Percentiles rank a stretch among this genome's conserved stretches.
Conservation (phyloP, 176 grass and related monocot genomes). For the Ensete ventricosum region DNA sequence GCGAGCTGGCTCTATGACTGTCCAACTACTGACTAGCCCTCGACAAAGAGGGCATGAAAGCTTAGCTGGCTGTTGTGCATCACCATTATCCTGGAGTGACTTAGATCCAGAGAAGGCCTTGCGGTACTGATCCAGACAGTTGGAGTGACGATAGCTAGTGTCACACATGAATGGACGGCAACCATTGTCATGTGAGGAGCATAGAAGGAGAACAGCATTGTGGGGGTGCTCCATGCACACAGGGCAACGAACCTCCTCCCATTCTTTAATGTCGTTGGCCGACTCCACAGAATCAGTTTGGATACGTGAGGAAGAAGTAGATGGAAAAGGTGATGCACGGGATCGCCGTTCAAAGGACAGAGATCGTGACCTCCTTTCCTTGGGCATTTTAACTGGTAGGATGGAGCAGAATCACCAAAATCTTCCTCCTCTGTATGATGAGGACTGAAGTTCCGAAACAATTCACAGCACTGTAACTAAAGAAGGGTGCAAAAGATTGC, state of each 20-base stretch:
- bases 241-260: conserved; percentile 62
- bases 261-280: conserved; percentile 38
- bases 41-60: conserved; percentile 57
- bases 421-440: conserved; percentile 12
- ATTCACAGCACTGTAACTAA: conserved; percentile 13
- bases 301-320: conserved; percentile 17
- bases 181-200: conserved; percentile 63
- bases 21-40: conserved; percentile 48
- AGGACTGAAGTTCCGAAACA: background rate
- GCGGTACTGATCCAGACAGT: conserved; percentile 67
- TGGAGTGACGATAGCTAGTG: conserved; percentile 60
- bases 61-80: conserved; percentile 30
- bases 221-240: conserved; percentile 96
- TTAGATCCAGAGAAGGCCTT: conserved; percentile 47
- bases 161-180: conserved; percentile 81
- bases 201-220: conserved; percentile 63
- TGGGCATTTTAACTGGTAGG: conserved; percentile 45
- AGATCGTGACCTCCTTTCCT: conserved; percentile 50
- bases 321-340: conserved; percentile 9
- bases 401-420: background rate
- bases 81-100: conserved; percentile 19
- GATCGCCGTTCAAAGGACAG: conserved; percentile 22
- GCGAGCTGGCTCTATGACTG: conserved; percentile 43
- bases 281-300: conserved; percentile 2
- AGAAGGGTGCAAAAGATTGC: background rate